Evolutionary conservation across 2,329 filamentous ascomycete genomes (phyloP).

Genomic region (Nothopassalora personata): DNA sequence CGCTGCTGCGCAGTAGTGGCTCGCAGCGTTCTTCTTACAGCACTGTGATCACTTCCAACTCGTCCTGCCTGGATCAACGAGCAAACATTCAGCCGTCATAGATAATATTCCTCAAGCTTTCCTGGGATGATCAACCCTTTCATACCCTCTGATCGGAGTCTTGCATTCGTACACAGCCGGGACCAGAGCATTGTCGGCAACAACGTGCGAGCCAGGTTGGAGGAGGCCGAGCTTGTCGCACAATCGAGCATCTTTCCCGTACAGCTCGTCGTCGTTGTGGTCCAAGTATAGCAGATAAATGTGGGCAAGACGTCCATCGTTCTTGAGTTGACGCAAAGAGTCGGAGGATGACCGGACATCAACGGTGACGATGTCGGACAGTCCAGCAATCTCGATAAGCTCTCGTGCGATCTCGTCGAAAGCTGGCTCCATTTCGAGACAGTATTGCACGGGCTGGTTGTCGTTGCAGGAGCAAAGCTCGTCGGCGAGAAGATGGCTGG

Average conservation of each 20-base stretch:
- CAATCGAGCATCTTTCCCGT: conserved; percentile 34
- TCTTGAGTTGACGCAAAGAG: conserved; percentile 28
- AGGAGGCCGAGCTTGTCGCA: conserved; percentile 34
- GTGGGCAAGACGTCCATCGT: conserved; percentile 24
- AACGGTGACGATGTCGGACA: conserved; percentile 32
- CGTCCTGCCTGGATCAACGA: conserved; percentile 4
- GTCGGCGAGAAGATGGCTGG: conserved; percentile 32
- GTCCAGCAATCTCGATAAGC: conserved; percentile 32
- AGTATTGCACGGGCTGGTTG: conserved; percentile 27
- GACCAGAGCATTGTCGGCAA: conserved; percentile 42
- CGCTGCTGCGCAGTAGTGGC: not conserved
- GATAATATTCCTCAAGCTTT: conserved; percentile 6
- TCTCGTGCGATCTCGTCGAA: conserved; percentile 32
- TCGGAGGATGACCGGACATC: conserved; percentile 32
- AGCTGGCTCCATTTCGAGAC: conserved; percentile 34
- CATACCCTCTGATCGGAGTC: conserved; percentile 12
- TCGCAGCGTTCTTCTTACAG: not conserved
- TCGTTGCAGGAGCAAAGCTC: not conserved
- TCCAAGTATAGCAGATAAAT: conserved; percentile 38
- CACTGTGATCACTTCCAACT: conserved; percentile 12
- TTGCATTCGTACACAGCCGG: conserved; percentile 37
- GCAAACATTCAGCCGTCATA: not conserved
- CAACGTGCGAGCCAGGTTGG: conserved; percentile 32
- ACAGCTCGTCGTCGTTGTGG: conserved; percentile 33
- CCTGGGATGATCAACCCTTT: conserved; percentile 8